A percentile compares a stretch with the other conserved stretches of the same genome.
Conservation (phyloP, 2,329 filamentous ascomycete genomes). For the Clonostachys solani region DNA sequence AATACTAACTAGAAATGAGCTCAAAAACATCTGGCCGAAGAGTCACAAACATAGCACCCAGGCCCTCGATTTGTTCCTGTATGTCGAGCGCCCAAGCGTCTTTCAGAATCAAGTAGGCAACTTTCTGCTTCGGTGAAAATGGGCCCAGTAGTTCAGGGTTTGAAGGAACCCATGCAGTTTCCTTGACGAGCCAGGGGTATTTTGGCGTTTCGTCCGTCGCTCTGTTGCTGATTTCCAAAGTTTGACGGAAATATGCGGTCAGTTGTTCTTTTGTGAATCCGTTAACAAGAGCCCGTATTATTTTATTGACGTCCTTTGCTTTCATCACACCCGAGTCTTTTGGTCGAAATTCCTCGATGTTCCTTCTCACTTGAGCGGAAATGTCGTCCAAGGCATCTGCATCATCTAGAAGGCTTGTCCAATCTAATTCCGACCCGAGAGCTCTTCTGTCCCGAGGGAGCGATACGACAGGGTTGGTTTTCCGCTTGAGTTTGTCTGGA, state of each 20-base stretch:
- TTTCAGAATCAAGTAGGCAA: conserved; percentile 38
- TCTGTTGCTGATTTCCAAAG: conserved; percentile 1
- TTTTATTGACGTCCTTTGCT: conserved; percentile 30
- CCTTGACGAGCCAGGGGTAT: not conserved
- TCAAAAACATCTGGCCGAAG: conserved; percentile 33
- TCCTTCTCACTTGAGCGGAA: conserved; percentile 29
- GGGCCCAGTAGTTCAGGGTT: not conserved
- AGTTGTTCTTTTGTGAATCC: conserved; percentile 46
- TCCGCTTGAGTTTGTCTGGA: conserved; percentile 19
- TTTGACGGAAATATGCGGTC: conserved; percentile 27
- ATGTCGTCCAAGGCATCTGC: conserved; percentile 6
- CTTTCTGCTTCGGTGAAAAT: conserved; percentile 27
- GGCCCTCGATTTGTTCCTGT: conserved; percentile 34
- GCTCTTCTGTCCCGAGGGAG: not conserved
- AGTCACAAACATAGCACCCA: conserved; percentile 33
- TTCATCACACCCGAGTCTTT: conserved; percentile 27
- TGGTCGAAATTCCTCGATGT: conserved; percentile 46
- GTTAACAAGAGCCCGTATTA: conserved; percentile 28
- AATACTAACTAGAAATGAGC: conserved; percentile 35
- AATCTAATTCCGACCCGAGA: conserved; percentile 14
- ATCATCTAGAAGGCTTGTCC: conserved; percentile 16
- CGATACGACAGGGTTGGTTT: conserved; percentile 1
- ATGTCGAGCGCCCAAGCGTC: conserved; percentile 46
- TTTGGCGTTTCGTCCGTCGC: not conserved
- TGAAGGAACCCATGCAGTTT: not conserved